phyloP scores from a whole-genome alignment of 2,329 filamentous ascomycete genomes.

The Sporothrix phasma region DNA sequence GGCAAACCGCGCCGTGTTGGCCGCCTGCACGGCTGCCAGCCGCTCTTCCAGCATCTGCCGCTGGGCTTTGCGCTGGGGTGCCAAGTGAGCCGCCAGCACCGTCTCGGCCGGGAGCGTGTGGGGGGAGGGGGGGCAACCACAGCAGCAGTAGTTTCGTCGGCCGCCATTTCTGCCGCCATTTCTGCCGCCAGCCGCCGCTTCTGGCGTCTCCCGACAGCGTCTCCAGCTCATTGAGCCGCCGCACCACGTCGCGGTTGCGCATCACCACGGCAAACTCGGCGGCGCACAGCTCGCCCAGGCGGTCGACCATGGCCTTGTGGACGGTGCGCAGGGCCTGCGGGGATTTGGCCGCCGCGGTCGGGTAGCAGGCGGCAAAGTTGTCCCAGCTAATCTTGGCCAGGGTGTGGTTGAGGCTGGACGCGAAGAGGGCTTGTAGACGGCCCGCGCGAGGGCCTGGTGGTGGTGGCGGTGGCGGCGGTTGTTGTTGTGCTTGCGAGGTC shows the following conservation, averaged over 20 bases:
- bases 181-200: conserved; percentile 27
- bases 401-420: conserved; percentile 41
- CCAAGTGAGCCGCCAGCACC: conserved; percentile 46
- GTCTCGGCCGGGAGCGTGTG: conserved; percentile 45
- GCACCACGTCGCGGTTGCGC: conserved; percentile 41
- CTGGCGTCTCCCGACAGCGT: conserved; percentile 42
- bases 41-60: conserved; percentile 47
- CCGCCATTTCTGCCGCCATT: not conserved
- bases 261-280: conserved; percentile 50
- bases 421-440: conserved; percentile 45
- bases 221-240: conserved; percentile 50
- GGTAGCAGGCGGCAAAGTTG: conserved; percentile 52
- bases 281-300: conserved; percentile 44
- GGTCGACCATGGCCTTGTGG: conserved; percentile 48
- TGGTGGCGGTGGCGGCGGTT: conserved; percentile 27
- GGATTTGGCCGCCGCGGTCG: conserved; percentile 44
- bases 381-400: conserved; percentile 45
- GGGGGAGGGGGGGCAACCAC: conserved; percentile 26
- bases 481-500: not conserved
- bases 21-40: conserved; percentile 45
- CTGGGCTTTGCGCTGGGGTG: conserved; percentile 42
- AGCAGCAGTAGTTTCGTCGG: conserved; percentile 16
- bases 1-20: conserved; percentile 45
- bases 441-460: conserved; percentile 46
- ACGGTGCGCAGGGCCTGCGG: conserved; percentile 43